Conservation (phyloP, 1,139 yeast species). For the Pichia sp. region DNA sequence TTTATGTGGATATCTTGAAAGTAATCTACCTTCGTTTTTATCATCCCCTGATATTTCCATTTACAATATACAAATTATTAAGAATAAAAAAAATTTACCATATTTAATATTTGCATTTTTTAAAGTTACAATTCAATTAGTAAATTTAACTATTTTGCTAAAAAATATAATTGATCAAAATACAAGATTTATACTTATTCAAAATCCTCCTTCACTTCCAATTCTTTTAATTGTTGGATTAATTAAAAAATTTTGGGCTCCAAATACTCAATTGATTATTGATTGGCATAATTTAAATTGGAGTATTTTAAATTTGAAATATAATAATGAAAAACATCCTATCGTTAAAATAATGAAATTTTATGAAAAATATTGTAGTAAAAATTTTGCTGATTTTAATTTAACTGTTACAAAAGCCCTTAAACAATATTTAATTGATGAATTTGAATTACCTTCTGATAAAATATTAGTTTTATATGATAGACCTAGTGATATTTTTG, state of each 20-base stretch:
- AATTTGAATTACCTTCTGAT: constrained; percentile 42
- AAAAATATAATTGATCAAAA: constrained; percentile 55
- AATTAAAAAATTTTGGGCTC: constrained; percentile 45
- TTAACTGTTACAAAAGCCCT: constrained; percentile 76
- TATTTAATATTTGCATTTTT: constrained; percentile 51
- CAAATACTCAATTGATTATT: constrained; percentile 59
- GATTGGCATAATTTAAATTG: constrained; percentile 98
- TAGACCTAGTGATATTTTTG: constrained; percentile 66
- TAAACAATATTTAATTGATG: constrained; percentile 51
- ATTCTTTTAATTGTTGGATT: constrained; percentile 57
- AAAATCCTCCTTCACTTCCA: constrained; percentile 94
- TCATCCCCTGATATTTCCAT: constrained; percentile 43
- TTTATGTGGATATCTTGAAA: constrained; percentile 76
- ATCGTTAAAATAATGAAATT: constrained; percentile 52
- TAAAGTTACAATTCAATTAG: constrained; percentile 56
- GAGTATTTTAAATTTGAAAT: constrained; percentile 68
- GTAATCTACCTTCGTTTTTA: constrained; percentile 45
- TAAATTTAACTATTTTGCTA: constrained; percentile 40
- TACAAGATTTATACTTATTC: constrained; percentile 55
- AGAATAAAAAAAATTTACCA: constrained; percentile 41
- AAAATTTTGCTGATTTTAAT: constrained; percentile 54
- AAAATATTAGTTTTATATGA: constrained; percentile 55
- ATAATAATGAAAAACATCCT: constrained; percentile 48
- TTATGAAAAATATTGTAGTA: constrained; percentile 55
- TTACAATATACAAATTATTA: constrained; percentile 42